Percentiles rank a stretch among this genome's conserved stretches.
phyloP scores from a whole-genome alignment of 768 basidiomycete genomes.

The Pisolithus sp. region DNA sequence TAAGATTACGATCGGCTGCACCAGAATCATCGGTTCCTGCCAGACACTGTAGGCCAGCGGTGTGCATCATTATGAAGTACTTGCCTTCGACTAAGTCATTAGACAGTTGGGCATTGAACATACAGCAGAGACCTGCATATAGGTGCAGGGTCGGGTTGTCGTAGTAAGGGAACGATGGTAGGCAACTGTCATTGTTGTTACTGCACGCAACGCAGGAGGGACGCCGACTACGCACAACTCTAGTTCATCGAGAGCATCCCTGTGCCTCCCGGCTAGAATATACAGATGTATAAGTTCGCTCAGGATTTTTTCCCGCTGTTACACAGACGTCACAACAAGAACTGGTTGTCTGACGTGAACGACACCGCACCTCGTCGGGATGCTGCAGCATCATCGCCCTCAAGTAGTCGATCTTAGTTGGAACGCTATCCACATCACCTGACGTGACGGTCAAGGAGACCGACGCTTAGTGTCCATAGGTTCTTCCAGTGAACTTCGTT shows the following conservation, averaged over 20 bases:
- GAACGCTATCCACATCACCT: conserved; percentile 22
- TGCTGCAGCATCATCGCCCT: conserved; percentile 65
- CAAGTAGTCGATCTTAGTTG: conserved; percentile 51
- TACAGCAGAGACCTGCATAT: conserved; percentile 72
- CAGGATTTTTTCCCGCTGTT: conserved; percentile 67
- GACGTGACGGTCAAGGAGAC: conserved; percentile 39
- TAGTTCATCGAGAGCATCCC: conserved; percentile 76
- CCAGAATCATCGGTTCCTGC: background rate
- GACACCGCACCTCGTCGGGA: conserved; percentile 51
- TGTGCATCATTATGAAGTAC: background rate
- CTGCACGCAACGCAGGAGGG: conserved; percentile 1
- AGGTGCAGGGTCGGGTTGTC: conserved; percentile 74
- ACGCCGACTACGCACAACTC: conserved; percentile 57
- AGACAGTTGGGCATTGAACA: conserved; percentile 51
- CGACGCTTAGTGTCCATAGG: conserved; percentile 65
- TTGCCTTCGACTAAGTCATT: conserved; percentile 3
- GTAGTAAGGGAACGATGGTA: conserved; percentile 83
- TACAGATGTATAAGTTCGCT: conserved; percentile 69
- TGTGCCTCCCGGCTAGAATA: conserved; percentile 49
- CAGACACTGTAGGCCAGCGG: background rate
- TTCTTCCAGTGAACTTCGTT: conserved; percentile 70
- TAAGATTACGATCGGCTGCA: conserved; percentile 38
- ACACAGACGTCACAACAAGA: background rate
- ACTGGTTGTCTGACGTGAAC: conserved; percentile 1
- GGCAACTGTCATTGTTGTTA: conserved; percentile 45